Conservation (phyloP, 2,329 filamentous ascomycete species). For the Beauveria varroae region DNA sequence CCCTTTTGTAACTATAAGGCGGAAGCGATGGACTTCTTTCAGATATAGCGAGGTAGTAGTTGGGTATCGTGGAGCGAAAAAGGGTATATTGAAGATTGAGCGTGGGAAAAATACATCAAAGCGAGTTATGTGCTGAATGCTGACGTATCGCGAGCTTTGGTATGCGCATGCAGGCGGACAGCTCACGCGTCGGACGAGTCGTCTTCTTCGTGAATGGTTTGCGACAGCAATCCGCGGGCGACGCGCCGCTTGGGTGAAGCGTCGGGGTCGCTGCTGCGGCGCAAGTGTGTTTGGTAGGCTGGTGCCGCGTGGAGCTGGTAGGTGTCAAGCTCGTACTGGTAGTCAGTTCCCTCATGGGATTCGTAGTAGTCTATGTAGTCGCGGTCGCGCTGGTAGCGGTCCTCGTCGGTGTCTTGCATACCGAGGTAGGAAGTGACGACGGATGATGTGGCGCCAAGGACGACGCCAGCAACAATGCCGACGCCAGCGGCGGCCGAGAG, state of each 20-base stretch:
- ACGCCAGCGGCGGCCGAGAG: constrained; percentile 60
- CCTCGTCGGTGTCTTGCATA: constrained; percentile 26
- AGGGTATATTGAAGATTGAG: neutral
- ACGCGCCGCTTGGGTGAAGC: constrained; percentile 31
- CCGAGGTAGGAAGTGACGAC: constrained; percentile 45
- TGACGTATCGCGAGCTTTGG: neutral
- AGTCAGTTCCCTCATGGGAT: constrained; percentile 4
- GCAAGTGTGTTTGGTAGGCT: constrained; percentile 2
- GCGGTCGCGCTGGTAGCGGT: neutral
- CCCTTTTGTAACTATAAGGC: neutral
- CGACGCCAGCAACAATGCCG: constrained; percentile 55
- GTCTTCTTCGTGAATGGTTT: constrained; percentile 67
- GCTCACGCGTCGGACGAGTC: constrained; percentile 42
- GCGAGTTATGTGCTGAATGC: neutral
- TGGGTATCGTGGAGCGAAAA: neutral
- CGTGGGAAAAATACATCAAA: neutral
- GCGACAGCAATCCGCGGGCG: constrained; percentile 46
- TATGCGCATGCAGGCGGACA: too few relatives aligned
- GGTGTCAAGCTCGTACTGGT: constrained; percentile 12
- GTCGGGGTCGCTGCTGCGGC: constrained; percentile 24
- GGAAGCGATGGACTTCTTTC: neutral
- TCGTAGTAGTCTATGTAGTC: constrained; percentile 3
- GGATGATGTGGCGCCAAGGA: constrained; percentile 50
- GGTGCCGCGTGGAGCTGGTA: constrained; percentile 17
- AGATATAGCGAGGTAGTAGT: neutral